Evolutionary conservation across 2,329 filamentous ascomycete genomes (phyloP), one percentile per base, ranked within the genome.

Genomic region (Hirsutella thompsonii): DNA sequence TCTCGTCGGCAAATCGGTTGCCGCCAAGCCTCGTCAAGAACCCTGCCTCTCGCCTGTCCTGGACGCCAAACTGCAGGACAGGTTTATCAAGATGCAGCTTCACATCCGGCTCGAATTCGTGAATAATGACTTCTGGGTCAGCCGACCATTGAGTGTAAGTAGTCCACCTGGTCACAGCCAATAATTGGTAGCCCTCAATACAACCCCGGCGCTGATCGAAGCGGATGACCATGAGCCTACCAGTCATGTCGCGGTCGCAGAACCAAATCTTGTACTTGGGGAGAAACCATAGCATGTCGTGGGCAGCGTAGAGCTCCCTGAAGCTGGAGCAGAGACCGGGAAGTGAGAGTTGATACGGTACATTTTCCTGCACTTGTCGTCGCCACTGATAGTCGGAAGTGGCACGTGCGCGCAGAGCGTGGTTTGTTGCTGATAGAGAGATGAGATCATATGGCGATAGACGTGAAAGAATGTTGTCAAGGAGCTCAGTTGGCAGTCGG

Each of bases 231-330:
- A 94, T 70, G 34, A 94, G 60, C 55, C 82, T 83, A 0, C 89
- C 89, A 2, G 74, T 80, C 37, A 86, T 70, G 23, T 79, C 72
- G 2, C 68, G 71, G 58, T 94, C 86, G 44, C 78, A 75, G 54
- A 94, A 90, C 89, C 89, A 95, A 47, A 95, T 67, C 59, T 84
- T 89, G 55, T 84, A 69, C 39, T 74, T 77, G 0, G 84, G 70
- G 1, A 95, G 67, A 53, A 94, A 94, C 89, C 89, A 95, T 51
- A 81, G 77, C 0, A 82, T 81, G 47, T 92, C 74, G 55, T 92
- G 83, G 18, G 79, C 70, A 34, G 72, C 64, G 56, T 83, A 94
- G 2, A 94, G 72, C 20, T 82, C 71, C 43, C 75, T 76, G 60
- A 80, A 94, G 20, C 69, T 79, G 2, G 62, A 50, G 52, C 72